Evolutionary conservation across 345 rosid genomes (phyloP).

Genomic region (Eucalyptus albens): DNA sequence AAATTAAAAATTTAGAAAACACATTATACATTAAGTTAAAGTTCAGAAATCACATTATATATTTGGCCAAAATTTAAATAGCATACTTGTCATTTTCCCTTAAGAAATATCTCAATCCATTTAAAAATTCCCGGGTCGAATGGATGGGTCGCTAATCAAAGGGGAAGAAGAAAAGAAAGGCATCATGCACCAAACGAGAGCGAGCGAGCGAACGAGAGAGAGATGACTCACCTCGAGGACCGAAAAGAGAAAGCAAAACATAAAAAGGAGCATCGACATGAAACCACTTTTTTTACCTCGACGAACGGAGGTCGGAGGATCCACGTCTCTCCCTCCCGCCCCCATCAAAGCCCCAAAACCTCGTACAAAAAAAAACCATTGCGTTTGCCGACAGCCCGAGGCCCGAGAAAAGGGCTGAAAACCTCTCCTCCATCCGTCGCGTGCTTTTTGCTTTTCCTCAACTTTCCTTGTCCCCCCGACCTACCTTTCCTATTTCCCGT

Average conservation of each 20-base stretch:
- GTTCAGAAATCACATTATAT: accelerated
- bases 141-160: not conserved
- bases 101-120: not conserved
- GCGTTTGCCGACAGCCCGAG: not conserved
- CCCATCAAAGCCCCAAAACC: not conserved
- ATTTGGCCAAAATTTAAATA: too few species aligned
- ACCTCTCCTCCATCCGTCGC: not conserved
- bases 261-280: not conserved
- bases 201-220: not conserved
- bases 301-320: not conserved
- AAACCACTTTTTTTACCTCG: not conserved
- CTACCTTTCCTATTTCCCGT: not conserved
- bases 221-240: not conserved
- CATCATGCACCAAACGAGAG: not conserved
- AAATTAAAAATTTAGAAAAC: too few species aligned
- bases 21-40: not conserved
- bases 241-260: not conserved
- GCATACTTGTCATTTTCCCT: too few species aligned
- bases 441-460: not conserved
- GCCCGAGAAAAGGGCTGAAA: not conserved
- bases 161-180: not conserved
- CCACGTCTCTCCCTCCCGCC: not conserved
- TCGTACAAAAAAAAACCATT: not conserved
- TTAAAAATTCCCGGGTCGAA: not conserved
- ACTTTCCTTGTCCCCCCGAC: not conserved